Conservation (phyloP, 2,329 filamentous ascomycete species). For the Fusarium sp. region DNA sequence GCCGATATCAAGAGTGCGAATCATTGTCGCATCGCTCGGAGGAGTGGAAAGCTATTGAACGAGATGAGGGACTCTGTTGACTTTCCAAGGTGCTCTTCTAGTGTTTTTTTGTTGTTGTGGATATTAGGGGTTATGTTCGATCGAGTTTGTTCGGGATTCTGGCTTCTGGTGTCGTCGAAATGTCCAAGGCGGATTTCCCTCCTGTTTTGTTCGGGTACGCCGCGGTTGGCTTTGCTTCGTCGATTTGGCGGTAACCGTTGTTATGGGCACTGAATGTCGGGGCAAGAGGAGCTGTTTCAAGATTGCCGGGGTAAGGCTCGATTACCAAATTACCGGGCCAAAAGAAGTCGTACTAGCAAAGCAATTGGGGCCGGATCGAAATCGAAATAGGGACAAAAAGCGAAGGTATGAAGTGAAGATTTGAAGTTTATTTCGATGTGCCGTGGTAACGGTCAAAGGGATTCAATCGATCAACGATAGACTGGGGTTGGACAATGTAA, state of each 20-base stretch:
- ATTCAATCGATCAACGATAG: constrained; percentile 44
- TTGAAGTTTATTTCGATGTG: constrained; percentile 18
- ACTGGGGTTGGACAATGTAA: constrained; percentile 20
- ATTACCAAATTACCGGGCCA: constrained; percentile 38
- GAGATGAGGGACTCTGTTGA: constrained; percentile 29
- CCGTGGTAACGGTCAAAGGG: constrained; percentile 9
- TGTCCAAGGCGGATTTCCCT: constrained; percentile 25
- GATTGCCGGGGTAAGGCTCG: constrained; percentile 40
- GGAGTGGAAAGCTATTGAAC: constrained; percentile 19
- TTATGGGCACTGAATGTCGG: constrained; percentile 41
- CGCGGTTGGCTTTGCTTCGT: constrained; percentile 22
- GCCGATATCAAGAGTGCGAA: constrained; percentile 48
- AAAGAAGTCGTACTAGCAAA: constrained; percentile 30
- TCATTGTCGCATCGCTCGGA: constrained; percentile 51
- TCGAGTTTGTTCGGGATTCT: constrained; percentile 11
- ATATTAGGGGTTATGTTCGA: background rate
- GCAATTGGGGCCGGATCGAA: constrained; percentile 23
- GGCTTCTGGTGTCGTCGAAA: constrained; percentile 20
- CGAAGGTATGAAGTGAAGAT: constrained; percentile 40
- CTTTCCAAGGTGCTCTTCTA: constrained; percentile 20
- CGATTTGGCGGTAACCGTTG: constrained; percentile 35
- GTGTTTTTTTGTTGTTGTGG: background rate
- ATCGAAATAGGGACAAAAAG: constrained; percentile 41
- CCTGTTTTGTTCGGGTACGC: constrained; percentile 37
- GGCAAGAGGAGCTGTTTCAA: constrained; percentile 45